Evolutionary conservation across 139 green algal genomes (phyloP), one percentile per base, ranked within the genome.

Genomic region (Closterium sp.): DNA sequence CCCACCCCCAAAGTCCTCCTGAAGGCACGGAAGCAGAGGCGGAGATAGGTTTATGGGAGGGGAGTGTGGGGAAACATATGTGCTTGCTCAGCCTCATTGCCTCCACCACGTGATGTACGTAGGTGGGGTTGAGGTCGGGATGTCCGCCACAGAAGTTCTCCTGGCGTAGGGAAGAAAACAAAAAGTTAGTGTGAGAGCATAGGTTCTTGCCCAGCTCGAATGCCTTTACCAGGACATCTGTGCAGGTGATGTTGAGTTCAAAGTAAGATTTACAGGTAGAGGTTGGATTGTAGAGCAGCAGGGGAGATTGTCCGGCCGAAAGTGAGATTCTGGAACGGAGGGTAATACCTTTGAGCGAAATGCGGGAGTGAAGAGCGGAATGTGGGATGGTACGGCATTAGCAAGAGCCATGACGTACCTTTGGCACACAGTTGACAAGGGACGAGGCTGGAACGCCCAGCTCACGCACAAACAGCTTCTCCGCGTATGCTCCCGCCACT

Each of bases 211-310:
- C 50, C 50, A 70, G 29, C 29, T 92, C 93, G 89, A 95, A 92
- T 19, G 28, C 32, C 11, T 95, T 9, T 21, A 95, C 93, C 28
- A 95, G 93, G 38, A 92, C 38, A 17, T 95, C 42, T 11, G 94
- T 93, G 70, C 95, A 95, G 2, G 93, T 95, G 19, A 95, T 89
- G 85, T 95, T 95, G 70, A 93, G 94, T 86, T 95, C 94, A 5
- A n/a, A n/a, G n/a, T n/a, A n/a, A n/a, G n/a, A n/a, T n/a, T n/a
- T n/a, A n/a, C n/a, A n/a, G n/a, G n/a, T n/a, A n/a, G n/a, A n/a
- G n/a, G n/a, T n/a, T n/a, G n/a, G n/a, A n/a, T n/a, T n/a, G n/a
- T n/a, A n/a, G n/a, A n/a, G n/a, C n/a, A n/a, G n/a, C n/a, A n/a
- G n/a, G n/a, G n/a, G n/a, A n/a, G n/a, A 13, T 50, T 50, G 5